Base-by-base conservation (phyloP, 202 grass and related monocot species). In the Dendrocalamus latiflorus region DNA sequence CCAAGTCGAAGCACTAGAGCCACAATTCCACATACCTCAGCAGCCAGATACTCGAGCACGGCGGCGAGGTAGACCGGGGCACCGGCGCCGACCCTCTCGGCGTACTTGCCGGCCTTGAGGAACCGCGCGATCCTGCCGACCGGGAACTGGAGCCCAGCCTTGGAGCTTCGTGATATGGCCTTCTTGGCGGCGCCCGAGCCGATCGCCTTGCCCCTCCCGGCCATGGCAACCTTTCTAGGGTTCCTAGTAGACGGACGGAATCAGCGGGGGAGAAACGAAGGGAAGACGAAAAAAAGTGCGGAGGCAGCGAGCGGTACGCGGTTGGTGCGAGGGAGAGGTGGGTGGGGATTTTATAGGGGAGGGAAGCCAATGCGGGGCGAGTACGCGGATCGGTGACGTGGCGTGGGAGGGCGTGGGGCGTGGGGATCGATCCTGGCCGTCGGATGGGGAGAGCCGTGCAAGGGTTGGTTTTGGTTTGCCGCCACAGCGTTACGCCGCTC, bases 101-200 rank as follows among this genome's bases (percentile, higher is more conserved):
- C 92, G 68, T 94, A 97, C 84, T 97, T 97, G 55, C 92, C 92
- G 36, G 92, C 89, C 92, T 97, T 94, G 70, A 97, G 79, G 87
- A 97, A 94, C 57, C 92, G 49, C 0, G 92, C 95, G 66, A 97
- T 97, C 78, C 94, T 85, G 0, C 94, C 94, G 2, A 97, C 94
- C 2, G 92, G 94, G 76, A 97, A 97, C 88, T 97, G 92, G 51
- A 97, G 88, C 44, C 94, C 92, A 11, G 92, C 92, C 92, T 97
- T 94, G 90, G 92, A 94, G 61, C 94, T 97, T 79, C 94, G 77
- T 4, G 94, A 94, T 20, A 72, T 81, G 41, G 92, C 90, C 92
- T 97, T 97, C 90, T 97, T 97, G 16, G 90, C 84, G 3, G 92
- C 86, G 0, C 84, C 92, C 0, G 92, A 94, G 49, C 88, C 95